Evolutionary conservation across 768 basidiomycete species (phyloP), one percentile per base, ranked within the genome.

Genomic region (Lactarius sanguifluus): DNA sequence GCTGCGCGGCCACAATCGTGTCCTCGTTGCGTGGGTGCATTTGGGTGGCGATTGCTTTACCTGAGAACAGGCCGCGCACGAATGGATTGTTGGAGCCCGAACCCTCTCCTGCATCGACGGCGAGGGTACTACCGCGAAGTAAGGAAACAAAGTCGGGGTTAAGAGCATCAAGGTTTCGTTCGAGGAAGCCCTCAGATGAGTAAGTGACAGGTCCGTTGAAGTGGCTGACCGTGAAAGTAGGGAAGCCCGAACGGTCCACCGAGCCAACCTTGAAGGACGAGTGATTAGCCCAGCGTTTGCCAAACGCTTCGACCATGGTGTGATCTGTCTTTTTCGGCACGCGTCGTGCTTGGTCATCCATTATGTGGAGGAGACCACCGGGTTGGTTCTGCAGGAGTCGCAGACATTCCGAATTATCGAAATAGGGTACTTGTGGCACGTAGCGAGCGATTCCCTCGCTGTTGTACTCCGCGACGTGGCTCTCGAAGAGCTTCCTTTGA

Each of bases 231-330:
- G 91, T 96, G 77, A 99, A 99, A 0, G 92, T 89, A 0, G 90
- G 88, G 74, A 82, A 89, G 5, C 95, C 93, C 0, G 86, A 85
- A 10, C 93, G 83, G 72, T 93, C 91, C 30, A 85, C 78, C 0
- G 81, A 78, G 13, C 92, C 91, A 0, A 89, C 76, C 77, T 96
- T 96, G 86, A 98, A 98, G 0, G 89, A 90, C 0, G 90, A 84
- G 73, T 98, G 96, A 71, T 93, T 96, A 7, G 88, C 92, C 93
- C 95, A 98, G 1, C 96, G 85, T 77, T 98, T 98, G 57, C 85
- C 81, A 74, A 98, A 94, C 0, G 96, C 93, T 72, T 97, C 94
- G 10, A 96, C 86, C 94, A 98, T 97, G 0, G 90, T 92, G 62
- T 89, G 85, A 72, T 96, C 94, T 2, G 89, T 96, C 85, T 96